Conservation (phyloP, 169 alveolate species). For the Amoebophrya sp. region DNA sequence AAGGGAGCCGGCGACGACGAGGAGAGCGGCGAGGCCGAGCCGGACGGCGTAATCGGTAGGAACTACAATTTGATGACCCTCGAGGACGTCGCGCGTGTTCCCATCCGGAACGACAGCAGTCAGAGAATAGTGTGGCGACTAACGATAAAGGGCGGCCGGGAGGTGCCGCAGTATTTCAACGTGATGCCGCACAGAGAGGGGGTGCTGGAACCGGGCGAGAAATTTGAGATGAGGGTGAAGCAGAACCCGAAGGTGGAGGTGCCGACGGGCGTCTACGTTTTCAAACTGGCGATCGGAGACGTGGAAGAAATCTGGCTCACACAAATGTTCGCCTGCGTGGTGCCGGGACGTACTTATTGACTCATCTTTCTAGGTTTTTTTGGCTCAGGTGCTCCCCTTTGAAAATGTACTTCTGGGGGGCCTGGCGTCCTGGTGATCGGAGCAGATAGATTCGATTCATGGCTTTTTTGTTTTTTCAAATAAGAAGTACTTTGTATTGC, state of each 20-base stretch:
- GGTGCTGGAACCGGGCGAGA: not conserved
- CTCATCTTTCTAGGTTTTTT: no score
- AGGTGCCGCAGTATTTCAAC: not conserved
- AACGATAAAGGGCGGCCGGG: not conserved
- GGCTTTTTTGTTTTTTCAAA: no score
- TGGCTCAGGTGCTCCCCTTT: no score
- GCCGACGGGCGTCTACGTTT: not conserved
- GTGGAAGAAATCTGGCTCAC: not conserved
- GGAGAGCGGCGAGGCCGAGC: no score
- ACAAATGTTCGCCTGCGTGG: not conserved
- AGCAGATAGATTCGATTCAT: no score
- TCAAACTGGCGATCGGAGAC: not conserved
- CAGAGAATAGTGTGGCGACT: not conserved
- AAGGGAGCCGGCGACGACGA: no score
- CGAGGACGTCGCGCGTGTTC: not conserved
- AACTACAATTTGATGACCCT: not conserved
- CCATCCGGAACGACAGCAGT: not conserved
- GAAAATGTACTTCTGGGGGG: no score
- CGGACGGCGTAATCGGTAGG: not conserved
- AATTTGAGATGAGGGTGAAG: not conserved
- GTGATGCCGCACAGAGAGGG: not conserved
- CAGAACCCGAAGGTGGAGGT: not conserved
- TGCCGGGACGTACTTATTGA: not conserved
- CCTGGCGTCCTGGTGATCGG: no score
- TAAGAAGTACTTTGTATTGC: no score